Evolutionary conservation across 106 monocot genomes (phyloP), one percentile per base, ranked within the genome.

Genomic region (Phalaenopsis equestris): DNA sequence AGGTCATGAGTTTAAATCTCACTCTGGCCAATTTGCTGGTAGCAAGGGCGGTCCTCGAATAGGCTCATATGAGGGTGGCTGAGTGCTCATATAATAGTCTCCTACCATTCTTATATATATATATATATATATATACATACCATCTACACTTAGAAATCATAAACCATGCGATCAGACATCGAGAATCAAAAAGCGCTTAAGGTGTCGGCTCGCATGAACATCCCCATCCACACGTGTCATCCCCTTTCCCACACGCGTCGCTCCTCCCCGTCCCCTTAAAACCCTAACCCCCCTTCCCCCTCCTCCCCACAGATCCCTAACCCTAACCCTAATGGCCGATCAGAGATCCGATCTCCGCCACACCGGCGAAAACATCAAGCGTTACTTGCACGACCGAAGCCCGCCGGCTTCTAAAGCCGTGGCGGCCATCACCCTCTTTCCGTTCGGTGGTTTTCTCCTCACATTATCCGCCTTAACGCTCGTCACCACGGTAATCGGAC

Each of bases 371-470:
- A 45, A 56, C 14, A 16, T 58, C 55, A 85, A 78, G 78, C 38
- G 24, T 12, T 15, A 76, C 3, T 30, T 87, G 30, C 73, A 21
- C 0, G 88, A 88, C 55, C 78, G 79, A 19, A 78, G 77, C 55
- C 85, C 83, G 24, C 76, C 85, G 23, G 56, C 85, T 0, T 82
- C 85, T 3, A 80, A 88, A 77, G 84, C 82, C 42, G 42, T 87
- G 38, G 87, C 86, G 14, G 85, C 87, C 37, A 87, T 81, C 64
- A 76, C 83, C n/a, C 80, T 87, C 24, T 67, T 91, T 85, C 91
- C 91, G 24, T n/a, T 91, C 65, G 89, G 87, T 47, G 91, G 89
- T 81, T 81, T 83, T 42, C 85, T 91, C 19, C 88, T 91, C 41
- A 68, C 83, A 48, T 81, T 89, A 41, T 78, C 87, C 3, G 83